phyloP scores from a whole-genome alignment of 208 protist species.

The Acanthamoeba castellanii region DNA sequence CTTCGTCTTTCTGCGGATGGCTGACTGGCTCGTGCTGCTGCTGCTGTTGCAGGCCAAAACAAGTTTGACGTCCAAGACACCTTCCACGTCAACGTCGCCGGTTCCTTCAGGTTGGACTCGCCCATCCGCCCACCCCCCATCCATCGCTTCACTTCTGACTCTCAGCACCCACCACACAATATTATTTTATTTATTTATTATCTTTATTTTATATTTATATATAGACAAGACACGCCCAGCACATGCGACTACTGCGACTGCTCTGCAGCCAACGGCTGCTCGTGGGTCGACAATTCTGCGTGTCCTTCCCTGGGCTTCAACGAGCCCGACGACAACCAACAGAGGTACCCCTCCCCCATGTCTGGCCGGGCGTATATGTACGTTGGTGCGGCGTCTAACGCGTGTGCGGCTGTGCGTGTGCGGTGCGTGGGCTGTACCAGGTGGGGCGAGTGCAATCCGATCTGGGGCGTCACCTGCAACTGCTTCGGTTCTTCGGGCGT shows the following conservation, averaged over 20 bases:
- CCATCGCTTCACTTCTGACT: neutral
- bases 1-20: neutral
- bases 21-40: neutral
- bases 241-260: slow-evolving; percentile 44
- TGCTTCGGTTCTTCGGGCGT: neutral
- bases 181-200: too few relatives aligned
- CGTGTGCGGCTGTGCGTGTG: neutral
- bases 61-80: slow-evolving; percentile 50
- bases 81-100: slow-evolving; percentile 36
- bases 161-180: too few relatives aligned
- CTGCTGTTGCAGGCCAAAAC: neutral
- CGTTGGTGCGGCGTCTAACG: neutral
- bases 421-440: neutral
- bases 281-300: neutral
- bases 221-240: slow-evolving; percentile 37
- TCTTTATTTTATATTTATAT: too few relatives aligned
- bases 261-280: neutral
- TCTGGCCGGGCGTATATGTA: neutral
- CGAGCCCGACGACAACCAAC: slow-evolving; percentile 45
- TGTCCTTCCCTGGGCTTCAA: neutral
- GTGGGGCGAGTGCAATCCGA: neutral
- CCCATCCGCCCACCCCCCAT: too few relatives aligned
- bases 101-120: neutral
- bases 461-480: neutral
- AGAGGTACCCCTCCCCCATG: neutral